Evolutionary conservation across 1,284 basidiomycete genomes (phyloP), one percentile per base, ranked within the genome.

Genomic region (Cutaneotrichosporon sp.): DNA sequence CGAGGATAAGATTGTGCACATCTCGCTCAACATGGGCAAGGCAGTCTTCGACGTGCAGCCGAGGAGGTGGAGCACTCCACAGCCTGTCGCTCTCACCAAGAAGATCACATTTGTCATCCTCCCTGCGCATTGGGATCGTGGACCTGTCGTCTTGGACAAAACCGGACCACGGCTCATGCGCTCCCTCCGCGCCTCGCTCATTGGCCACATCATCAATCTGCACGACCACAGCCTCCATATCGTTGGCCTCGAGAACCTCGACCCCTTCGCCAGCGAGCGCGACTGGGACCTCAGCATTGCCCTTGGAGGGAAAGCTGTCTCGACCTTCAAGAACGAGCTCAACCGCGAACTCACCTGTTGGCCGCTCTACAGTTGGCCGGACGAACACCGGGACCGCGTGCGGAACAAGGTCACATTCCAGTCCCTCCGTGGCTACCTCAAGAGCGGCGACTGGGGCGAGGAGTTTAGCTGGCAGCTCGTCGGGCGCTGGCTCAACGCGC

Each of bases 191-290:
- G 24, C 16, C 18, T 20, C 52, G 24, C 22, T 45, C 18, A 7
- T 31, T 5, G 10, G 24, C 22, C 25, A 13, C 25, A 18, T 20
- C 25, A 6, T 20, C 25, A 25, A 33, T 13, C 8, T 45, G 1
- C 8, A 16, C 22, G 24, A 34, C 14, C 55, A 50, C 18, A 31
- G 14, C 13, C 31, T 52, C 4, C 43, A 42, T 1, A 52, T 63
- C 13, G 62, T 63, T 20, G 62, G 62, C 8, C 34, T 63, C 4
- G 62, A 63, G 20, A 29, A 56, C 20, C 20, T 33, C 31, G 55
- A 56, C 34, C 58, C 62, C 3, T 59, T 49, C 45, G 58, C 43
- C 3, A n/a, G 25, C 0, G 34, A 42, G 7, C 2, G 2, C 16
- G 55, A 54, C 51, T 57, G 55, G 50, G 5, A 13, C 7, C 1